Conservation (phyloP, 2,329 filamentous ascomycete genomes). For the Verruconis gallopava region DNA sequence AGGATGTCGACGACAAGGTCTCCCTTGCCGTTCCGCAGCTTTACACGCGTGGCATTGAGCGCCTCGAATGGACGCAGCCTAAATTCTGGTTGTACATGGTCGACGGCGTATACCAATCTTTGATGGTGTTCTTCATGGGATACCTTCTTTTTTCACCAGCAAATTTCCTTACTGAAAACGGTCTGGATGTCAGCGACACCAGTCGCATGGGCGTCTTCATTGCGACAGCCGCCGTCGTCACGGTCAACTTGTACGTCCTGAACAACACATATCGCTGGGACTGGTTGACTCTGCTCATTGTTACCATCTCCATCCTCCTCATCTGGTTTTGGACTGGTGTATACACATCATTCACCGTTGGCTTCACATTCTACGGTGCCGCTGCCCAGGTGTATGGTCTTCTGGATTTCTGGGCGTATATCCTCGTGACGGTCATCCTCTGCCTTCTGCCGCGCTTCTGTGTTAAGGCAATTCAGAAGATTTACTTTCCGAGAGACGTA, state of each 20-base stretch:
- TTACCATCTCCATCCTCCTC: conserved; percentile 68
- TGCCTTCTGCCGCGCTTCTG: conserved; percentile 80
- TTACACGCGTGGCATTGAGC: conserved; percentile 89
- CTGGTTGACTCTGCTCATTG: conserved; percentile 81
- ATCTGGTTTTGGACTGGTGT: conserved; percentile 95
- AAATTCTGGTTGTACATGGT: conserved; percentile 99
- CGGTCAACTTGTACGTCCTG: conserved; percentile 88
- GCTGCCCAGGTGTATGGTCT: conserved; percentile 68
- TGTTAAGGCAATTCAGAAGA: conserved; percentile 80
- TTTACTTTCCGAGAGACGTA: conserved; percentile 81
- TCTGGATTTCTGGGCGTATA: conserved; percentile 75
- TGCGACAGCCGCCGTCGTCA: conserved; percentile 68
- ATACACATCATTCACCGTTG: conserved; percentile 52
- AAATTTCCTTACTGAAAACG: conserved; percentile 57
- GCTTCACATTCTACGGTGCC: conserved; percentile 60
- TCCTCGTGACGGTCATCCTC: conserved; percentile 65
- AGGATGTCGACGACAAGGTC: conserved; percentile 89
- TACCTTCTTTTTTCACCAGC: conserved; percentile 64
- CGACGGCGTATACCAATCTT: conserved; percentile 88
- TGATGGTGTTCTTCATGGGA: conserved; percentile 86
- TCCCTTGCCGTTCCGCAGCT: conserved; percentile 90
- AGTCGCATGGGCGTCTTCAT: conserved; percentile 79
- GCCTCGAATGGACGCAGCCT: conserved; percentile 84
- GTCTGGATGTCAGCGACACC: conserved; percentile 65
- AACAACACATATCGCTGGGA: conserved; percentile 98